Percentiles rank a stretch among this genome's conserved stretches.
These are phyloP conservation scores for Heterobasidion parviporum DNA, from an alignment of 1,284 basidiomycete genomes.

Conservation along the genomic window DNA sequence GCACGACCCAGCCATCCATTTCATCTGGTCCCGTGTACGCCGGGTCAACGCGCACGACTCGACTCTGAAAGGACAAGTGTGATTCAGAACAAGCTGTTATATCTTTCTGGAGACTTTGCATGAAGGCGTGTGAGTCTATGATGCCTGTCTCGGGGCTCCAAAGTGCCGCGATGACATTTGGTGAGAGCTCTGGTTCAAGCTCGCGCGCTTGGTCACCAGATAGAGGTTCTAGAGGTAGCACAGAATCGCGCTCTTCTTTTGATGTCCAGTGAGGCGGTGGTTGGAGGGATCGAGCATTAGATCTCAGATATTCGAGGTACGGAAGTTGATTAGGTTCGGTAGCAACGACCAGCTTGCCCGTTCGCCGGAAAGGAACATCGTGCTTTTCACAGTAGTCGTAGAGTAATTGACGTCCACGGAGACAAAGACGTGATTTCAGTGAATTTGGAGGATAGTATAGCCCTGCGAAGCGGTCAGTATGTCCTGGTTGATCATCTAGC, in stretches of 20 bases:
- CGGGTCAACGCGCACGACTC: conserved; percentile 84
- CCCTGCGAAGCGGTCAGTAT: conserved; percentile 28
- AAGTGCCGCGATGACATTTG: conserved; percentile 65
- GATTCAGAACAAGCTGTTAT: conserved; percentile 32
- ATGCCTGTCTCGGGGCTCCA: conserved; percentile 89
- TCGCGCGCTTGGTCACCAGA: conserved; percentile 63
- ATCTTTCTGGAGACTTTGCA: conserved; percentile 75
- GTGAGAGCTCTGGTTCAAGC: conserved; percentile 78
- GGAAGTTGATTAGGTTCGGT: conserved; percentile 44
- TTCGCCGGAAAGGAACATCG: conserved; percentile 64
- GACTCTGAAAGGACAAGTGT: conserved; percentile 31
- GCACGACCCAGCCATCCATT: conserved; percentile 65
- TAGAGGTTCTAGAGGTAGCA: conserved; percentile 65
- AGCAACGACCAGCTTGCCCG: conserved; percentile 87
- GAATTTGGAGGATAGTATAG: conserved; percentile 82
- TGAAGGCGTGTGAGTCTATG: conserved; percentile 78
- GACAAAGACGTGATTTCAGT: conserved; percentile 82
- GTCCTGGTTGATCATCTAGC: conserved; percentile 1
- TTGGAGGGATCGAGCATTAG: conserved; percentile 49
- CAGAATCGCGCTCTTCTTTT: conserved; percentile 17
- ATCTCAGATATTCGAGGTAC: conserved; percentile 66
- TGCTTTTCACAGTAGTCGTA: conserved; percentile 71
- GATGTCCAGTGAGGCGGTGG: conserved; percentile 20
- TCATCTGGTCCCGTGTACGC: conserved; percentile 19
- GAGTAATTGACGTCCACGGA: conserved; percentile 80